phyloP scores from a whole-genome alignment of 768 basidiomycete species.

The Russula compacta region DNA sequence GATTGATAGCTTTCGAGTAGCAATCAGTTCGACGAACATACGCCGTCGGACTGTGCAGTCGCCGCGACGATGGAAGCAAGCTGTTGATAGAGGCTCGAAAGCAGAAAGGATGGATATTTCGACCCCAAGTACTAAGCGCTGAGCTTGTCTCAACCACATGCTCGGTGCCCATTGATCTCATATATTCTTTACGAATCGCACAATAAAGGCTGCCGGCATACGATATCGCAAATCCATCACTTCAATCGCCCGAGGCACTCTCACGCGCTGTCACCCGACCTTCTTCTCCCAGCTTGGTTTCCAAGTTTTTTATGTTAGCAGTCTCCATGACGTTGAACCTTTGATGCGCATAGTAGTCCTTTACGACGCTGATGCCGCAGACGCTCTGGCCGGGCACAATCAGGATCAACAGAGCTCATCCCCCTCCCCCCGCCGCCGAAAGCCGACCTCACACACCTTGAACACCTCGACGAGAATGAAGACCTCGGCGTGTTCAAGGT shows the following conservation, averaged over 20 bases:
- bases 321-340: slow-evolving; percentile 79
- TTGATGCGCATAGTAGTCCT: slow-evolving; percentile 58
- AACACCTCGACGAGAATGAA: slow-evolving; percentile 77
- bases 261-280: slow-evolving; percentile 24
- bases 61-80: too few species aligned
- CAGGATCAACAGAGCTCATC: not conserved
- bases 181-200: too few species aligned
- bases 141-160: too few species aligned
- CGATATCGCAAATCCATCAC: not conserved
- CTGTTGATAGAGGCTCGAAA: too few species aligned
- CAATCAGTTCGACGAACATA: too few species aligned
- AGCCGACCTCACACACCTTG: slow-evolving; percentile 52
- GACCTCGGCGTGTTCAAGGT: slow-evolving; percentile 57
- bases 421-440: not conserved
- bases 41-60: too few species aligned
- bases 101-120: too few species aligned
- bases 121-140: too few species aligned
- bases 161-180: too few species aligned
- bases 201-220: not conserved
- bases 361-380: slow-evolving; percentile 67
- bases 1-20: too few species aligned
- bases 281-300: slow-evolving; percentile 28
- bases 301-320: slow-evolving; percentile 37
- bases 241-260: not conserved
- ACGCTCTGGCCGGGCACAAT: slow-evolving; percentile 41